phyloP scores from a whole-genome alignment of 495 filamentous ascomycete species.

The Neurospora sp. region DNA sequence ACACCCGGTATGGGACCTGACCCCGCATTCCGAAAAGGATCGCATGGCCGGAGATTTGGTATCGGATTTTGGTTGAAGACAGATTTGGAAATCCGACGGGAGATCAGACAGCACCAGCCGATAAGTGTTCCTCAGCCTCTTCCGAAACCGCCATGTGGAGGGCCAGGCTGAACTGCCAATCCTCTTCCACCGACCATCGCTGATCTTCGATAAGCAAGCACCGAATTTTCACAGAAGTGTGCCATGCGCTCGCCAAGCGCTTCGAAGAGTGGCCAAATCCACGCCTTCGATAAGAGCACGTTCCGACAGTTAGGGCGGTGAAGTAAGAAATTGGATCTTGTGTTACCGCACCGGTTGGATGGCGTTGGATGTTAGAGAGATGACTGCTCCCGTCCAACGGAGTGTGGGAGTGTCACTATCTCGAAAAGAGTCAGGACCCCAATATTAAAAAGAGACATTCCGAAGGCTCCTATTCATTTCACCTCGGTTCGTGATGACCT shows the following conservation, averaged over 20 bases:
- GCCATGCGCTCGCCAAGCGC: background rate
- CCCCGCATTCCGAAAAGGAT: conserved; percentile 1
- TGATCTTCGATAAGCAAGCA: background rate
- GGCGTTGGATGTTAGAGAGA: background rate
- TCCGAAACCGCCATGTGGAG: background rate
- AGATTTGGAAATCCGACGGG: background rate
- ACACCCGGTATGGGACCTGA: background rate
- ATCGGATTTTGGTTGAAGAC: background rate
- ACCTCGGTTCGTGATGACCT: background rate
- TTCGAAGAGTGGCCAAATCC: background rate
- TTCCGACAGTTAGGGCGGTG: background rate
- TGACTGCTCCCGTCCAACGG: background rate
- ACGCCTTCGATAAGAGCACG: background rate
- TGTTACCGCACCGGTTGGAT: background rate
- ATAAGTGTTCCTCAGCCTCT: background rate
- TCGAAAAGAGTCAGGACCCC: background rate
- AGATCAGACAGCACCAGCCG: background rate
- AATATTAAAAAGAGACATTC: background rate
- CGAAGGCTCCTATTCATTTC: background rate
- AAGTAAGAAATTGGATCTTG: background rate
- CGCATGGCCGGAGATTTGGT: background rate
- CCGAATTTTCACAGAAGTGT: background rate
- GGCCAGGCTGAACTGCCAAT: background rate
- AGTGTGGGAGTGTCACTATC: background rate
- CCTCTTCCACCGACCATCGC: background rate